phyloP scores from a whole-genome alignment of 805 yeast genomes.

The Diddensiella caesifluorescens region DNA sequence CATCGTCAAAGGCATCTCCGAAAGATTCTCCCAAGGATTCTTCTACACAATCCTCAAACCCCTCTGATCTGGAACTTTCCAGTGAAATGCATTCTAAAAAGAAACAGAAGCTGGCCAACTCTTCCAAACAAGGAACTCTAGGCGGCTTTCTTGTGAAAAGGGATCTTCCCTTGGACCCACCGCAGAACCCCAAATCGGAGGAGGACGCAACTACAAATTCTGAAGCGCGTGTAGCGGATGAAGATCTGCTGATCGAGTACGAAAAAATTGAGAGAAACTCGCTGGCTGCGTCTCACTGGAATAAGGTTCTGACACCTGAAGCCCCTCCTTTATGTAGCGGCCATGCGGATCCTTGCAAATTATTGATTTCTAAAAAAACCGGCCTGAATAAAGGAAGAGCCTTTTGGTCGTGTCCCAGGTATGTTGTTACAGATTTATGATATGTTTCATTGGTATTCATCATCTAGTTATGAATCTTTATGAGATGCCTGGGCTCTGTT shows the following conservation, averaged over 20 bases:
- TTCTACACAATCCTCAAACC: too few relatives aligned
- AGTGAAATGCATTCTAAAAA: background rate
- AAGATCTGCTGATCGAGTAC: background rate
- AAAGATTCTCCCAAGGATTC: background rate
- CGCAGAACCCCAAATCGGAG: background rate
- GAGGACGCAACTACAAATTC: background rate
- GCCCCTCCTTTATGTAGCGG: conserved; percentile 27
- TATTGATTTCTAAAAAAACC: conserved; percentile 28
- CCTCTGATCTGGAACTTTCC: too few relatives aligned
- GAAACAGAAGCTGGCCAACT: background rate
- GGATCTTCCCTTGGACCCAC: background rate
- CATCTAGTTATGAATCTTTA: background rate
- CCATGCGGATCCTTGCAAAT: conserved; percentile 34
- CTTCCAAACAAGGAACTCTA: background rate
- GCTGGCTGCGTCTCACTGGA: conserved; percentile 17
- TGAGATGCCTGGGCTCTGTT: too few relatives aligned
- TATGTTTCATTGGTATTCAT: background rate
- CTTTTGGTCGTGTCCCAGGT: conserved; percentile 36
- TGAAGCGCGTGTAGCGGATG: background rate
- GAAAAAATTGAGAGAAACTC: background rate
- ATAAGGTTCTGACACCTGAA: conserved; percentile 20
- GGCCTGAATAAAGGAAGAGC: conserved; percentile 35
- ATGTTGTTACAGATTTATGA: conserved; percentile 17
- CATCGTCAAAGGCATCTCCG: background rate
- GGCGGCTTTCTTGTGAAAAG: background rate